phyloP scores from a whole-genome alignment of 1,284 basidiomycete genomes.

The Boletus subluridellus region DNA sequence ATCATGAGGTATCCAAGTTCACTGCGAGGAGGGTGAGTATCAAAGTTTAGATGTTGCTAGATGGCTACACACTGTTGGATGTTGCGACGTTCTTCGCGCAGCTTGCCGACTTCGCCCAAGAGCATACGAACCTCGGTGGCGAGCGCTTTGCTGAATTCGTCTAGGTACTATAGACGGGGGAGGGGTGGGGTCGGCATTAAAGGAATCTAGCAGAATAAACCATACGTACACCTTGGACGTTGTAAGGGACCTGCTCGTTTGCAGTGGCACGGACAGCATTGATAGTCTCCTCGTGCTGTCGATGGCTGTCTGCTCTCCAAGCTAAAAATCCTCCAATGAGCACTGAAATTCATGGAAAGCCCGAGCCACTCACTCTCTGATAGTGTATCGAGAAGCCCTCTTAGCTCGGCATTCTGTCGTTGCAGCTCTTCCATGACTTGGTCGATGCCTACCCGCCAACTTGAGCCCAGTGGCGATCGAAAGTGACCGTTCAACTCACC shows the following conservation, averaged over 20 bases:
- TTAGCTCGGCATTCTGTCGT: constrained; percentile 51
- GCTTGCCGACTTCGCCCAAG: constrained; percentile 69
- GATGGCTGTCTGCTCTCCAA: constrained; percentile 59
- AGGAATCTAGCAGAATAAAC: neutral
- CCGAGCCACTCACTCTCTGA: constrained; percentile 47
- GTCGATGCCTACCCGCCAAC: constrained; percentile 43
- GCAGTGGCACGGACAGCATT: constrained; percentile 61
- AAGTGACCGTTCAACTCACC: constrained; percentile 36
- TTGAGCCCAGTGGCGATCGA: constrained; percentile 3
- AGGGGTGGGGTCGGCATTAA: neutral
- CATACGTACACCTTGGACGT: constrained; percentile 60
- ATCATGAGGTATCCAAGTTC: constrained; percentile 66
- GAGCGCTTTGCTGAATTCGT: constrained; percentile 76
- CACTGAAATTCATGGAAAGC: neutral
- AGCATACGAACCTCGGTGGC: constrained; percentile 76
- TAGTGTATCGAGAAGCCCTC: constrained; percentile 47
- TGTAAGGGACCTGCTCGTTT: constrained; percentile 69
- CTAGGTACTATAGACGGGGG: constrained; percentile 51
- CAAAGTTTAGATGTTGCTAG: neutral
- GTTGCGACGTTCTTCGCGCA: constrained; percentile 67
- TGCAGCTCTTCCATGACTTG: constrained; percentile 51
- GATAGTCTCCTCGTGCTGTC: constrained; percentile 62
- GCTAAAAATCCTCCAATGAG: constrained; percentile 35
- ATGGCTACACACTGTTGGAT: constrained; percentile 60
- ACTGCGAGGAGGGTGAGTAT: constrained; percentile 37